A percentile compares a stretch with the other conserved stretches of the same genome.
These are phyloP conservation scores for Lantana camara DNA, from an alignment of 257 asterid genomes.

Conservation along the genomic window DNA sequence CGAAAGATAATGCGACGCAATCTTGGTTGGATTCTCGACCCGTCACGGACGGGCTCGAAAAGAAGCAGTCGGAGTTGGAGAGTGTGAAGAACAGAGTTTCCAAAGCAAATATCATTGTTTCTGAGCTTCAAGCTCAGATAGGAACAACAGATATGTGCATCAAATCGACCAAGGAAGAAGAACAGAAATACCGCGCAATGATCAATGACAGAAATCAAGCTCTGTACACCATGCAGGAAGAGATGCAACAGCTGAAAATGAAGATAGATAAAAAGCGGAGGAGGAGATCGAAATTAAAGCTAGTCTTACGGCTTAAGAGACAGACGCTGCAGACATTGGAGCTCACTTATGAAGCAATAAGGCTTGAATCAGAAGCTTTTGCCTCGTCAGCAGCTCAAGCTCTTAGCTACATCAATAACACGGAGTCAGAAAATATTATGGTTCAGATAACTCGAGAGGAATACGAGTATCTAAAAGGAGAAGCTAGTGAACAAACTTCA, in stretches of 20 bases:
- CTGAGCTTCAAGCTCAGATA: slow-evolving; percentile 48
- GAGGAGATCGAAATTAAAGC: slow-evolving; percentile 38
- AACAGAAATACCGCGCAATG: slow-evolving; percentile 28
- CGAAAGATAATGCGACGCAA: slow-evolving; percentile 64
- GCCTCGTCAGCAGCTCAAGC: slow-evolving; percentile 54
- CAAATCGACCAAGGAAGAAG: slow-evolving; percentile 49
- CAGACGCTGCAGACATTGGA: slow-evolving; percentile 55
- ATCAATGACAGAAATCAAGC: slow-evolving; percentile 39
- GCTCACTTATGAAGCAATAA: slow-evolving; percentile 50
- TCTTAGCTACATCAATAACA: slow-evolving; percentile 30
- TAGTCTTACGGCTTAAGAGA: slow-evolving; percentile 40
- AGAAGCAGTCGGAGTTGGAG: slow-evolving; percentile 47
- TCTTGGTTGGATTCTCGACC: slow-evolving; percentile 74
- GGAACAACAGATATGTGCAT: slow-evolving; percentile 32
- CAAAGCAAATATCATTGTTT: slow-evolving; percentile 23
- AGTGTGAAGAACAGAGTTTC: slow-evolving; percentile 28
- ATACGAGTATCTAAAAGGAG: slow-evolving; percentile 36
- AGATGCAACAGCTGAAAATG: slow-evolving; percentile 43
- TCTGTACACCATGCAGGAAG: slow-evolving; percentile 43
- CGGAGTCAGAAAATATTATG: slow-evolving; percentile 23
- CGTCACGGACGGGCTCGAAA: slow-evolving; percentile 62
- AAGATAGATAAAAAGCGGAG: slow-evolving; percentile 50
- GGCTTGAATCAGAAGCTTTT: slow-evolving; percentile 50
- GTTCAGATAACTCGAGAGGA: slow-evolving; percentile 46
- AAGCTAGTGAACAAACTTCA: slow-evolving; percentile 42